phyloP scores from a whole-genome alignment of 352 stramenopile genomes.

The Phytophthora tubulina region DNA sequence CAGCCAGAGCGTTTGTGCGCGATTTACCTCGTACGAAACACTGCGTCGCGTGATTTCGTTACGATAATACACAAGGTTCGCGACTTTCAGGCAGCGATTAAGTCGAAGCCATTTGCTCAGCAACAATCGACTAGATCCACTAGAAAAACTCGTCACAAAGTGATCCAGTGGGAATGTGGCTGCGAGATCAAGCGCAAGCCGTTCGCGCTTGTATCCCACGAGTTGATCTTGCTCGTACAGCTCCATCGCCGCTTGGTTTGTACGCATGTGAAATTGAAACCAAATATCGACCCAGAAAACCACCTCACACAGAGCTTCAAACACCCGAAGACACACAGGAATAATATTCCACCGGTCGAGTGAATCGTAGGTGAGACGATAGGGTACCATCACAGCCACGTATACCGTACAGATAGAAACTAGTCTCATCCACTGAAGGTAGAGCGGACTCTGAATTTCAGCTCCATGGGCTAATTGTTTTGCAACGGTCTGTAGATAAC shows the following conservation, averaged over 20 bases:
- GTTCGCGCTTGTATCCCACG: slow-evolving; percentile 62
- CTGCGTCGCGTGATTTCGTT: slow-evolving; percentile 72
- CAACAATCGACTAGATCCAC: slow-evolving; percentile 5
- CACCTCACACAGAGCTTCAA: slow-evolving; percentile 56
- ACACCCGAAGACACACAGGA: slow-evolving; percentile 40
- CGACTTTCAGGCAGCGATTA: slow-evolving; percentile 67
- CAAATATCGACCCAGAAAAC: slow-evolving; percentile 66
- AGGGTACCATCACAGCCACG: slow-evolving; percentile 58
- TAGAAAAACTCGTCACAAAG: slow-evolving; percentile 40
- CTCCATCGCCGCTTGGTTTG: slow-evolving; percentile 63
- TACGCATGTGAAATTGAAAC: slow-evolving; percentile 67
- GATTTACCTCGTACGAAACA: slow-evolving; percentile 68
- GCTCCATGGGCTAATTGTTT: slow-evolving; percentile 46
- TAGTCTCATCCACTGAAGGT: slow-evolving; percentile 64
- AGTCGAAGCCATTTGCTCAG: slow-evolving; percentile 55
- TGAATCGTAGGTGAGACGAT: slow-evolving; percentile 66
- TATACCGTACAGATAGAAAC: slow-evolving; percentile 60
- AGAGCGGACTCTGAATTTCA: slow-evolving; percentile 67
- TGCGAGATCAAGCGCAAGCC: slow-evolving; percentile 49
- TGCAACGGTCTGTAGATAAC: slow-evolving; percentile 1
- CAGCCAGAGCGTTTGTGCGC: slow-evolving; percentile 61
- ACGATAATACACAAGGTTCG: slow-evolving; percentile 64
- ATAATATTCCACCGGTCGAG: slow-evolving; percentile 55
- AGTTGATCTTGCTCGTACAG: slow-evolving; percentile 72
- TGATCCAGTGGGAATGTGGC: slow-evolving; percentile 65